A percentile compares a stretch with the other conserved stretches of the same genome.
These are phyloP conservation scores for Ascomycota sp. DNA, from an alignment of 2,329 filamentous ascomycete genomes.

Conservation along the genomic window DNA sequence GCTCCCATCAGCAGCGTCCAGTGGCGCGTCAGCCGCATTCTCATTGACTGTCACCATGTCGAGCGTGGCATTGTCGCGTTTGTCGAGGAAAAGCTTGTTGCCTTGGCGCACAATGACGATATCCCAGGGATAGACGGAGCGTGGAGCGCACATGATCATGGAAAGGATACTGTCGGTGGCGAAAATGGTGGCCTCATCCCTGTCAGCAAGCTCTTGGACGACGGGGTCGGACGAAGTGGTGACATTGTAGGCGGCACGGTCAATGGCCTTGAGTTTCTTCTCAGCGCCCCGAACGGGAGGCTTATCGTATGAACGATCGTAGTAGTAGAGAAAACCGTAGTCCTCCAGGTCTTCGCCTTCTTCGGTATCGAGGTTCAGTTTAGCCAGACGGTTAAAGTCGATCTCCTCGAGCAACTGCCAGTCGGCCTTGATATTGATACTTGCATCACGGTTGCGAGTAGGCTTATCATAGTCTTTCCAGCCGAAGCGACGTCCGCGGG, in stretches of 20 bases:
- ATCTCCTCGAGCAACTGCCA: conserved; percentile 96
- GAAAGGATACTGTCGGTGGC: conserved; percentile 92
- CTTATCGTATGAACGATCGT: conserved; percentile 91
- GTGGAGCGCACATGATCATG: conserved; percentile 96
- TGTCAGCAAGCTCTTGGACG: conserved; percentile 89
- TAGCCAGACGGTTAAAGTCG: conserved; percentile 83
- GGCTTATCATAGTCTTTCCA: conserved; percentile 99
- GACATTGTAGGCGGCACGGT: conserved; percentile 93
- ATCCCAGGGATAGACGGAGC: conserved; percentile 96
- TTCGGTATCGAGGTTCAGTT: conserved; percentile 86
- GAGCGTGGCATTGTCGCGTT: conserved; percentile 81
- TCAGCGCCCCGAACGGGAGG: conserved; percentile 71
- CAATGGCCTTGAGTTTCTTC: conserved; percentile 67
- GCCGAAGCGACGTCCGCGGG: conserved; percentile 66
- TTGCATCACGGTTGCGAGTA: conserved; percentile 82
- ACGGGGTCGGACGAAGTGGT: conserved; percentile 89
- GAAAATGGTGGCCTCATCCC: conserved; percentile 89
- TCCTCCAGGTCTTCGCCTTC: conserved; percentile 86
- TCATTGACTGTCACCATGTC: conserved; percentile 99
- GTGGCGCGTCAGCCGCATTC: conserved; percentile 83
- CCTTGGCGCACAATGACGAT: conserved; percentile 80
- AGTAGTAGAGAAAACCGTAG: conserved; percentile 97
- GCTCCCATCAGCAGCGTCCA: conserved; percentile 76
- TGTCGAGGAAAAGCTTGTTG: conserved; percentile 96
- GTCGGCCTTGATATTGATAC: conserved; percentile 85